Base-by-base conservation (phyloP, 1,284 basidiomycete genomes). In the Termitomyces sp. region DNA sequence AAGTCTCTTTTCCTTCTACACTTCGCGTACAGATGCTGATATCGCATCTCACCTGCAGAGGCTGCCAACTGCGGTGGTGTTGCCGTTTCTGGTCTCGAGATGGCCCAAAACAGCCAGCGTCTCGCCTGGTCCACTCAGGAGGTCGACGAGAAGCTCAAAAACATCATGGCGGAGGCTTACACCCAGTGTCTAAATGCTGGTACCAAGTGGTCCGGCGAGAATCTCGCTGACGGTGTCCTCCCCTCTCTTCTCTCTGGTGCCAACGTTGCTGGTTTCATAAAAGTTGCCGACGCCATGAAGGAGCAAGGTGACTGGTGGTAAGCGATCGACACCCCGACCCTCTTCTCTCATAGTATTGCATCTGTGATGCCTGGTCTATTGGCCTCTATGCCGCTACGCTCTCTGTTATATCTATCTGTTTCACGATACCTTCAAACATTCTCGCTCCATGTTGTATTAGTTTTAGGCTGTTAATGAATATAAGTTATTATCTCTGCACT, bases 191-290 rank as follows among this genome's bases (percentile, higher is more conserved):
- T 78, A 58, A 71, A 72, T 50, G 82, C 80, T 16, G 87, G 83
- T 51, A 68, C 71, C 61, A 76, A 82, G 63, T 88, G 78, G 78
- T 77, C 79, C 31, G 77, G 78, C 46, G 80, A 80, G 62, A 64
- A 68, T 18, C 49, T 64, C 30, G 57, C 51, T 3, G 67, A 61
- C 40, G 73, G 75, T 47, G 72, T 79, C 39, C 69, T 79, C 39
- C 85, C 86, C 6, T 83, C 79, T 53, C 73, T 89, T 56, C 77
- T 88, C 40, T 71, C 74, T 33, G 88, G 88, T 46, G 86, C 86
- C 62, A 91, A 91, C 73, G 83, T 90, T 50, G 85, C 85, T 55
- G 86, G 86, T 7, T 88, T 88, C 72, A 78, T 83, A 71, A 86
- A 86, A 71, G 78, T 81, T 44, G 78, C 79, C 10, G 72, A 82